Conservation (phyloP, 2,329 filamentous ascomycete species). For the Lasiodiplodia citricola region DNA sequence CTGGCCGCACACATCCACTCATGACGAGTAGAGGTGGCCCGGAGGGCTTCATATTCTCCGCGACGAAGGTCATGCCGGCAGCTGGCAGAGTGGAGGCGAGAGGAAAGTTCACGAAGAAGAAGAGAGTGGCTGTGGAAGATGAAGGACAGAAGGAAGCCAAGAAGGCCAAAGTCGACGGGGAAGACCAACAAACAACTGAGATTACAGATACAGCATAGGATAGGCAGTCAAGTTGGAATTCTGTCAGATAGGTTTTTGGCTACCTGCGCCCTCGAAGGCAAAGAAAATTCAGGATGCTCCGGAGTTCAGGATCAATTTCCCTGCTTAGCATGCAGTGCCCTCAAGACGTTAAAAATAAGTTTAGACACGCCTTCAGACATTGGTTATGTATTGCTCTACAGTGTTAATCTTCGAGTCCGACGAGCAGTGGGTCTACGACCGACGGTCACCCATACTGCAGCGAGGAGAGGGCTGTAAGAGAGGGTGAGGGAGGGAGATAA, state of each 20-base stretch:
- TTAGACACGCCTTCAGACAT: too few relatives aligned
- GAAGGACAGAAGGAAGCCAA: slow-evolving; percentile 34
- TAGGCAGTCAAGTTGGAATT: background rate
- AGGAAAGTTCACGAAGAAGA: slow-evolving; percentile 73
- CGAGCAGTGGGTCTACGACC: too few relatives aligned
- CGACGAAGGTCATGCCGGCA: slow-evolving; percentile 77
- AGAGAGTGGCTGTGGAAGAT: slow-evolving; percentile 54
- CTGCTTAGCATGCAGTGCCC: too few relatives aligned
- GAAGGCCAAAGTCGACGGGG: slow-evolving; percentile 37
- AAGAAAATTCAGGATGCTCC: background rate
- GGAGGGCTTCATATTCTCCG: slow-evolving; percentile 90
- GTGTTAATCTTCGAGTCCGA: too few relatives aligned
- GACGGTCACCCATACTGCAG: too few relatives aligned
- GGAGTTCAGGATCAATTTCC: too few relatives aligned
- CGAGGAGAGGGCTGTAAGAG: too few relatives aligned
- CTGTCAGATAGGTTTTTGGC: background rate
- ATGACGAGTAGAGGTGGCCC: slow-evolving; percentile 90
- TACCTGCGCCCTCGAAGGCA: background rate
- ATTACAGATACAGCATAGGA: background rate
- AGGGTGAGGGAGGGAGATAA: too few relatives aligned
- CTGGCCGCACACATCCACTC: slow-evolving; percentile 87
- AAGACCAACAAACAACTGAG: slow-evolving; percentile 13
- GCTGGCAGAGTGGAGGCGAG: slow-evolving; percentile 81
- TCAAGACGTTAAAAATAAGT: too few relatives aligned
- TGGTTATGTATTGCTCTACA: too few relatives aligned